phyloP scores from a whole-genome alignment of 2,329 filamentous ascomycete genomes.

The Cladosporium velox region DNA sequence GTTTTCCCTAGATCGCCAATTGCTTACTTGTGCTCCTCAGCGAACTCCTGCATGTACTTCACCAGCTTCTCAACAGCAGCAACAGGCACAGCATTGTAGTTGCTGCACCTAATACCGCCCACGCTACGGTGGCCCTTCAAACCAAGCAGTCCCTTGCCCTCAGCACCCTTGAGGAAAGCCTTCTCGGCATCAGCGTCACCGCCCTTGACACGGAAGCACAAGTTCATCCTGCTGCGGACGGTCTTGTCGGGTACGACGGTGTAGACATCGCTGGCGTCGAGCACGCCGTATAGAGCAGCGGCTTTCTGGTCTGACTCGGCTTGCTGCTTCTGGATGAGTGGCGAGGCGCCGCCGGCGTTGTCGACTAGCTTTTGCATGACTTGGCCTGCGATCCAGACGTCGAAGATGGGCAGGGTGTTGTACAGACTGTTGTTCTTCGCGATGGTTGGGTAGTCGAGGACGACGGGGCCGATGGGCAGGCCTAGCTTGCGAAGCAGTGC shows the following conservation, averaged over 20 bases:
- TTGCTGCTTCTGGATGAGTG: constrained; percentile 76
- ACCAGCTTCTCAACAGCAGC: constrained; percentile 69
- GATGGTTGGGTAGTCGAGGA: constrained; percentile 80
- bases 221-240: constrained; percentile 86
- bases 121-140: constrained; percentile 88
- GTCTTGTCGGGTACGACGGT: constrained; percentile 73
- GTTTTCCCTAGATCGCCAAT: neutral
- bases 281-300: constrained; percentile 69
- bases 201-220: constrained; percentile 79
- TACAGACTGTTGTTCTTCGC: constrained; percentile 94
- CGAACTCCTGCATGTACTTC: constrained; percentile 64
- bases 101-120: constrained; percentile 81
- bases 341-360: constrained; percentile 45
- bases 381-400: constrained; percentile 86
- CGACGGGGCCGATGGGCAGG: constrained; percentile 74
- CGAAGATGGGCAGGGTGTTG: constrained; percentile 94
- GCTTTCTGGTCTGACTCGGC: constrained; percentile 74
- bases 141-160: constrained; percentile 69
- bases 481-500: constrained; percentile 71
- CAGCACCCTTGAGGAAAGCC: constrained; percentile 73
- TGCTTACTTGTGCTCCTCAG: constrained; percentile 30
- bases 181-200: constrained; percentile 70
- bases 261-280: constrained; percentile 77
- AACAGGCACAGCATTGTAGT: constrained; percentile 81
- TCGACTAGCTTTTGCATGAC: constrained; percentile 76